Base-by-base conservation (phyloP, 768 basidiomycete species). In the Tubosaeta sp. region DNA sequence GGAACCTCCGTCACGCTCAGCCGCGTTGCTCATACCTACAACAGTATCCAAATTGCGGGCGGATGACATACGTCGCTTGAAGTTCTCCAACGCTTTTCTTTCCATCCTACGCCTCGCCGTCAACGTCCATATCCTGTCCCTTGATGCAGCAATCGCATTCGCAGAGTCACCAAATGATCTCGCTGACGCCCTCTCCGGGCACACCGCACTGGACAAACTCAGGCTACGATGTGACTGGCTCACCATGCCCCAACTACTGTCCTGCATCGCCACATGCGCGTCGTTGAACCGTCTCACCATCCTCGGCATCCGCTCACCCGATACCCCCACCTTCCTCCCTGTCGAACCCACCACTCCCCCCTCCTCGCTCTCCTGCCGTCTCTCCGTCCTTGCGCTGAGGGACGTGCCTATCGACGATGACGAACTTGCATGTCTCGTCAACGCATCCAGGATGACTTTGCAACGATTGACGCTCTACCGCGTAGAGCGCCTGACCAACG, bases 241-340 rank as follows among this genome's bases (percentile, higher is more conserved):
- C 6, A 48, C 17, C 37, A 44, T 44, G 45, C 47, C 33, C 37
- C 50, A 46, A 27, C 7, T 55, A 17, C 1, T 47, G 5, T 29
- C 54, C 17, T 52, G 51, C 38, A 9, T 56, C n/a, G n/a, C 41
- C 31, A 16, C 48, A n/a, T 59, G 51, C 27, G 31, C 48, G 27
- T 59, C 50, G 5, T 29, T 59, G 42, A 55, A 55, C 25, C 7
- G 5, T 13, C 50, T 55, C 27, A 37, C n/a, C 31, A 19, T 55
- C 50, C 5, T 31, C 7, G 2, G 9, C 11, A 16, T 46, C 26
- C 27, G 27, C 29, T 31, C 47, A 26, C 25, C 46, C 22, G 19
- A n/a, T 3, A 17, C 12, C 7, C 41, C 17, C 29, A 29, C 29
- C 29, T 29, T 29, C 6, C 6, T 29, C 9, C 29, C 29, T 9